Evolutionary conservation across 2,329 filamentous ascomycete species (phyloP), one percentile per base, ranked within the genome.

Genomic region (Trichoderma breve): DNA sequence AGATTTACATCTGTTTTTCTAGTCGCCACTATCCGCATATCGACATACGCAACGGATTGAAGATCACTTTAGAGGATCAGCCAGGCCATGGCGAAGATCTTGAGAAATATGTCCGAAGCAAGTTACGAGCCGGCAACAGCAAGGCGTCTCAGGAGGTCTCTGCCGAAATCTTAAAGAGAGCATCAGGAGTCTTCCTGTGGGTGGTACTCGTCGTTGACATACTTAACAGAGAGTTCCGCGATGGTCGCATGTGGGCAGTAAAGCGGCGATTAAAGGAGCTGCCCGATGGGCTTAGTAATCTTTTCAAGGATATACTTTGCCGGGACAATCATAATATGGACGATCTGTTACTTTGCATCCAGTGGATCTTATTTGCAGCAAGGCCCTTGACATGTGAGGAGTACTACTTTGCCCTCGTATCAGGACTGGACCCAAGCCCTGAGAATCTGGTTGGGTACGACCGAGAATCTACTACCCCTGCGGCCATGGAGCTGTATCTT

Each of bases 291-390:
- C 78, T 91, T 0, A 76, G 81, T 51, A 79, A 85, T 0, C 75
- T 91, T 0, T 90, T 91, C 72, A 80, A 79, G 4, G 79, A 86
- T n/a, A 86, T 90, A 0, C 70, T 90, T 3, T 82, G 72, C 0
- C 81, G 86, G 18, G 87, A 91, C 66, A 24, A 69, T 0, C 39
- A 80, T 0, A 81, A 87, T 8, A 77, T 78, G 63, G 78, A 84
- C 0, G 78, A 82, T 0, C 73, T 89, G 0, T 70, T 82, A 0
- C 73, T 87, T 0, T 88, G 84, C 39, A 73, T 90, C 1, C 82
- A 73, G 26, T 90, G 85, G 85, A 80, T 91, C 0, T 79, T 90
- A 0, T 89, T 83, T 32, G 81, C 88, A 0, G 79, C 76, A 9
- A 73, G 78, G 0, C 84, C 87, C 0, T 69, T 90, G 0, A 79